Evolutionary conservation across 306 rosid genomes (phyloP).

Genomic region (Rosa chinensis): DNA sequence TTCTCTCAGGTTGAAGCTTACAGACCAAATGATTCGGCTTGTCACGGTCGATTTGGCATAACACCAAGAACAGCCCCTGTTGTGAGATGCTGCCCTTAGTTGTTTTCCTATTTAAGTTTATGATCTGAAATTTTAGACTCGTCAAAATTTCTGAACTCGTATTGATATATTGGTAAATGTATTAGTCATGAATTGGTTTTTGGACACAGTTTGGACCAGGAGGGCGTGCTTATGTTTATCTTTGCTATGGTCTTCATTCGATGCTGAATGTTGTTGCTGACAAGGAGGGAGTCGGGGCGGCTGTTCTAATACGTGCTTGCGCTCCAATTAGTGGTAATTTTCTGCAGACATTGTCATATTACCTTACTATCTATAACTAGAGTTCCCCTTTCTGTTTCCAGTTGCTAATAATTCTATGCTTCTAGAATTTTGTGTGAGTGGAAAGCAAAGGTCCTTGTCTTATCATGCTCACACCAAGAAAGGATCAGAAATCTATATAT

Average conservation of each 20-base stretch:
- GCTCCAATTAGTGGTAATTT: constrained; percentile 77
- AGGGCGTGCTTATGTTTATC: constrained; percentile 89
- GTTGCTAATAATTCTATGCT: not conserved
- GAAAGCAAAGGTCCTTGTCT: constrained; percentile 3
- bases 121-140: not conserved
- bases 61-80: constrained; percentile 90
- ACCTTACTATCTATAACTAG: not conserved
- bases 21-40: constrained; percentile 79
- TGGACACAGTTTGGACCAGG: constrained; percentile 75
- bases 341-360: not conserved
- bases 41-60: constrained; percentile 86
- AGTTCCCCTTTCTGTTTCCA: not conserved
- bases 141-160: not conserved
- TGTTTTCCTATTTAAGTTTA: not conserved
- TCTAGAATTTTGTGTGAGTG: not conserved
- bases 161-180: not conserved
- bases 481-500: not conserved
- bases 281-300: constrained; percentile 85
- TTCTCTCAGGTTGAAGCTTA: constrained; percentile 81
- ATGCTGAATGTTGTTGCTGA: constrained; percentile 93
- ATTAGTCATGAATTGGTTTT: constrained; percentile 7
- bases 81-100: constrained; percentile 48
- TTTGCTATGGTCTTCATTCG: constrained; percentile 77
- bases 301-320: constrained; percentile 87
- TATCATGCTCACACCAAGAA: not conserved